Conservation (phyloP, 2,329 filamentous ascomycete genomes). For the Neodidymelliopsis sp. region DNA sequence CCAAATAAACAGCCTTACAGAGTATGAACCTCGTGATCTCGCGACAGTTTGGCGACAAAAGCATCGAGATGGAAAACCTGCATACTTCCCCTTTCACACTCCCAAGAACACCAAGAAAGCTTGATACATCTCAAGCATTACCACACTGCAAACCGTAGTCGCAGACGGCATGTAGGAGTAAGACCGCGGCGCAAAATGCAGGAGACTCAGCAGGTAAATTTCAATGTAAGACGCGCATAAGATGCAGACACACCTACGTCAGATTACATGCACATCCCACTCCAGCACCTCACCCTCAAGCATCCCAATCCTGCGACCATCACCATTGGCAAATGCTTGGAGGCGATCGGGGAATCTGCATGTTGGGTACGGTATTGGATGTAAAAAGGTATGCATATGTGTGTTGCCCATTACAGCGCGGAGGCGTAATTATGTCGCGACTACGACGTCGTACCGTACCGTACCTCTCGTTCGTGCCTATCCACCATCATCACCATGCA, state of each 20-base stretch:
- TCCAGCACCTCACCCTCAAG: background rate
- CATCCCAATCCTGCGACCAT: conserved; percentile 2
- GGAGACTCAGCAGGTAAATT: conserved; percentile 1
- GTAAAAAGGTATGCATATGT: too few relatives aligned
- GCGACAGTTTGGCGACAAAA: conserved; percentile 12
- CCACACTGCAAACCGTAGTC: background rate
- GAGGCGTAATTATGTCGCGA: conserved; percentile 7
- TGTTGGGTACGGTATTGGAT: too few relatives aligned
- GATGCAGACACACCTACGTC: conserved; percentile 15
- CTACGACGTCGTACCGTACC: too few relatives aligned
- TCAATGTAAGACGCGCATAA: conserved; percentile 2
- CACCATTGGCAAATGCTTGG: conserved; percentile 9
- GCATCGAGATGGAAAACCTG: background rate
- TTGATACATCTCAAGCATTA: conserved; percentile 4
- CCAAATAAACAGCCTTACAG: background rate
- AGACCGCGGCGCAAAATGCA: conserved; percentile 5
- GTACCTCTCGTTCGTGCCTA: conserved; percentile 1
- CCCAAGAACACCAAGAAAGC: background rate
- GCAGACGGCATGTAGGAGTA: conserved; percentile 2
- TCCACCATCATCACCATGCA: conserved; percentile 9
- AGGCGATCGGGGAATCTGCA: conserved; percentile 3
- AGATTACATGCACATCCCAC: conserved; percentile 6
- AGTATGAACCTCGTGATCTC: conserved; percentile 3
- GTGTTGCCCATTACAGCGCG: conserved; percentile 5
- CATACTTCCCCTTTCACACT: background rate